Evolutionary conservation across 345 rosid genomes (phyloP), one percentile per base, ranked within the genome.

Genomic region (Hibiscus mutabilis): DNA sequence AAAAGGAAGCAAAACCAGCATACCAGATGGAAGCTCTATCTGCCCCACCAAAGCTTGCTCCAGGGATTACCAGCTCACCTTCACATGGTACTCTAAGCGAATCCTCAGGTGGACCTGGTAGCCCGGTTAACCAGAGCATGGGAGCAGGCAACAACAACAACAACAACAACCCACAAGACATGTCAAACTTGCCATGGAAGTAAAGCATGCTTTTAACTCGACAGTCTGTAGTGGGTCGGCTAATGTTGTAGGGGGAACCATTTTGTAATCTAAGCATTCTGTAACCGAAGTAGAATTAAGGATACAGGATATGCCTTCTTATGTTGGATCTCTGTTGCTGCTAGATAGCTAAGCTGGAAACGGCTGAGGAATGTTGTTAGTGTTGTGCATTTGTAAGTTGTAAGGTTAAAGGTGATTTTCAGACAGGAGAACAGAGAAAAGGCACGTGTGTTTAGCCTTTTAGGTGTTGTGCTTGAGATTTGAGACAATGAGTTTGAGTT

Each of bases 81-180:
- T 87, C 92, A 2, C 89, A 83, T 12, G 91, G 87, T 22, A 75
- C 82, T 60, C 72, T 79, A 42, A 85, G 92, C 21, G 94, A 82
- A 73, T 88, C 94, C 10, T 84, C 97, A 0, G 85, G 84, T 16
- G 88, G 85, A 25, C 77, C 79, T 37, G 88, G 82, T 2, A 88
- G 85, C 79, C 89, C 91, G 46, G 87, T 77, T 78, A 86, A 88
- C 77, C 91, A 82, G 70, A 81, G 76, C 74, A 62, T 84, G 11
- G 85, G 84, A 49, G 86, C 81, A 73, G 84, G 79, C 86, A 83
- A 74, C 42, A 83, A 80, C 22, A 57, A 56, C 14, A 56, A 22
- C 3, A 47, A 13, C 2, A 53, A 57, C 82, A 78, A 65, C 58
- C 82, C 79, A 10, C 88, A 77, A 53, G 76, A 76, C 78, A 84